Conservation (phyloP, 2,329 filamentous ascomycete species). For the Fusarium sp. region DNA sequence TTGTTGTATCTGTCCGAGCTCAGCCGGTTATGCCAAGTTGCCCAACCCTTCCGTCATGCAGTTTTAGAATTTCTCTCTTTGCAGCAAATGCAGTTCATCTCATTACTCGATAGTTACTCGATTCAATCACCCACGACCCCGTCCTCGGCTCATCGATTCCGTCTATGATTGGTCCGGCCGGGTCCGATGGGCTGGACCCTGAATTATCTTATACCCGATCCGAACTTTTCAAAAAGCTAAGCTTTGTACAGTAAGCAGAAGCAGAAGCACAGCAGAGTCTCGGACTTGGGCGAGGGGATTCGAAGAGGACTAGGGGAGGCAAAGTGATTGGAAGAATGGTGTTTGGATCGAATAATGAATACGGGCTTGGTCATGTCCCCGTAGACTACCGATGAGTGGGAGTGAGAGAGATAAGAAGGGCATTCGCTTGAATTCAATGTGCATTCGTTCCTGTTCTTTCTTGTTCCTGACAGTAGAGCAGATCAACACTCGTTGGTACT, state of each 20-base stretch:
- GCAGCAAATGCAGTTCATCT: neutral
- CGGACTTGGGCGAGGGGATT: constrained; percentile 2
- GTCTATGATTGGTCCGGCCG: constrained; percentile 43
- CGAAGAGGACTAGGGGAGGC: neutral
- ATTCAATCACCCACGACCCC: constrained; percentile 51
- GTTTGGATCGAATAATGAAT: constrained; percentile 34
- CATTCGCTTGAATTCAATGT: constrained; percentile 27
- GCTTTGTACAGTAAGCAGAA: constrained; percentile 6
- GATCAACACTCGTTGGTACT: constrained; percentile 25
- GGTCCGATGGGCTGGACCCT: constrained; percentile 38
- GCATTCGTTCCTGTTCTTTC: neutral
- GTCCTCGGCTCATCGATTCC: constrained; percentile 21
- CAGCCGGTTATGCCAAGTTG: neutral
- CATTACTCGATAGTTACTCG: constrained; percentile 59
- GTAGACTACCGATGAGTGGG: constrained; percentile 21
- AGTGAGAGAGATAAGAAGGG: constrained; percentile 21
- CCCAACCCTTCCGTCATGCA: neutral
- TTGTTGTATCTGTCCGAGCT: constrained; percentile 3
- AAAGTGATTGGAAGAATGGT: constrained; percentile 18
- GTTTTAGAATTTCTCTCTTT: neutral
- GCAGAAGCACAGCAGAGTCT: constrained; percentile 21
- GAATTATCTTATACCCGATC: constrained; percentile 2
- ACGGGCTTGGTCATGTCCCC: neutral
- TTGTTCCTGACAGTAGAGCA: neutral
- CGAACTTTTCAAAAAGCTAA: constrained; percentile 12